Evolutionary conservation across 192 early-diverging fungal genomes (phyloP).

Genomic region (Cladochytrium replicatum): DNA sequence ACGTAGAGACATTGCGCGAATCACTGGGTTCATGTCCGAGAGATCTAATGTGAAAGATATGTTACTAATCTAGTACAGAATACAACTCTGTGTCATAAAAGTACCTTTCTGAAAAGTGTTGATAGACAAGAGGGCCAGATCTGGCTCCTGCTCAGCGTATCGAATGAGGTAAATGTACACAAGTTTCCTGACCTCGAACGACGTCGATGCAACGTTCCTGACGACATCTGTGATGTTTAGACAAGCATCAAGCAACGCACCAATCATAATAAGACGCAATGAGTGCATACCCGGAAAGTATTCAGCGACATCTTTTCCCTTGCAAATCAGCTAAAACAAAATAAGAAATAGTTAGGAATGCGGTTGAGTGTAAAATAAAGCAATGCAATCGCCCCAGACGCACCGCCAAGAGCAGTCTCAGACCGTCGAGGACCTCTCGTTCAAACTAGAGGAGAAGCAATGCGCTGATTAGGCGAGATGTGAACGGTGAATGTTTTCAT

Average conservation of each 20-base stretch:
- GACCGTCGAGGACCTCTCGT: conserved; percentile 83
- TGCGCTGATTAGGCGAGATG: neutral
- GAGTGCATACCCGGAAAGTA: conserved; percentile 50
- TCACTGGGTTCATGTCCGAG: conserved; percentile 81
- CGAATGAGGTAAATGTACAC: conserved; percentile 94
- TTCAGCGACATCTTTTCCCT: conserved; percentile 80
- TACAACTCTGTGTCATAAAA: conserved; percentile 1
- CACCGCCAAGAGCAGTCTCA: conserved; percentile 86
- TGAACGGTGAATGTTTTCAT: neutral
- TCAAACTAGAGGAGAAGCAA: conserved; percentile 38
- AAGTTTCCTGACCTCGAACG: conserved; percentile 81
- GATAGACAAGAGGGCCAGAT: conserved; percentile 87
- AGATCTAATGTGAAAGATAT: conserved; percentile 47
- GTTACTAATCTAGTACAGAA: conserved; percentile 2
- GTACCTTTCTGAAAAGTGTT: conserved; percentile 89
- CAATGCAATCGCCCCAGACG: conserved; percentile 4
- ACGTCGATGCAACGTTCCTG: conserved; percentile 89
- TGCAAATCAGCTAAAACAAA: conserved; percentile 66
- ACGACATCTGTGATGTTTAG: conserved; percentile 73
- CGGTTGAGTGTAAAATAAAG: neutral
- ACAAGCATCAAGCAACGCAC: conserved; percentile 8
- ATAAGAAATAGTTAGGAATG: neutral
- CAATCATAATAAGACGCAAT: neutral
- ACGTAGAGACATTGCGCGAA: conserved; percentile 89
- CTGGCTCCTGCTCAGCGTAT: conserved; percentile 94